Conservation (phyloP, 2,329 filamentous ascomycete genomes). For the Cytospora chrysosperma region DNA sequence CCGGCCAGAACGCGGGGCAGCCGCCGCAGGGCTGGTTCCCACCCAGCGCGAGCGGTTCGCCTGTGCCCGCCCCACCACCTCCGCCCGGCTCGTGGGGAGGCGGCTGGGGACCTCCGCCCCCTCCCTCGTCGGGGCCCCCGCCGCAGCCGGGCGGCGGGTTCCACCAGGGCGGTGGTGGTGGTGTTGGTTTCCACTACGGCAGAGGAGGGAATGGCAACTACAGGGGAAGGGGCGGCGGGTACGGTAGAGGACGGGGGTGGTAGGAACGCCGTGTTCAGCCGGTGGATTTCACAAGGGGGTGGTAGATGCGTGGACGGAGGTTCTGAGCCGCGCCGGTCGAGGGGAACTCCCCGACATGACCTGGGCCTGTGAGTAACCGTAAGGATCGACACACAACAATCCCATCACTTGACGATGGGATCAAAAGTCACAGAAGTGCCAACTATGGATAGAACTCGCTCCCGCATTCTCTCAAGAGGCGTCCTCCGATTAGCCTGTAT, state of each 20-base stretch:
- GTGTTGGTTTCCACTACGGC: slow-evolving; percentile 31
- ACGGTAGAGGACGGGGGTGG: slow-evolving; percentile 28
- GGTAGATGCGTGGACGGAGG: no score
- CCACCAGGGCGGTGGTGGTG: slow-evolving; percentile 18
- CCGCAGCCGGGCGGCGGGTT: slow-evolving; percentile 21
- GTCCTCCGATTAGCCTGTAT: neutral
- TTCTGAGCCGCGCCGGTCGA: neutral
- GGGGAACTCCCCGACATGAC: neutral
- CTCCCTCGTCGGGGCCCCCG: slow-evolving; percentile 20
- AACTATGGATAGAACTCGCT: neutral
- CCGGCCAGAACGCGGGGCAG: slow-evolving; percentile 13
- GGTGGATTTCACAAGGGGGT: neutral
- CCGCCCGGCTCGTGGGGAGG: slow-evolving; percentile 27
- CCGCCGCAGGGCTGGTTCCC: slow-evolving; percentile 30
- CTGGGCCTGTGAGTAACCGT: neutral
- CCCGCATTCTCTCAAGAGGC: neutral
- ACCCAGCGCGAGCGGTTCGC: slow-evolving; percentile 4
- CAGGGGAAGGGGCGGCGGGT: slow-evolving; percentile 30
- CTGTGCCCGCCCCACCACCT: slow-evolving; percentile 12
- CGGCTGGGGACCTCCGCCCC: slow-evolving; percentile 26
- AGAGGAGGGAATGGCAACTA: slow-evolving; percentile 33
- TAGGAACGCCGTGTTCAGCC: neutral
- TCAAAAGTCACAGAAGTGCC: neutral
- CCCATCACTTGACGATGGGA: neutral
- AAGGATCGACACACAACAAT: neutral